phyloP scores from a whole-genome alignment of 148 eudicot species.

The Persicaria maculosa region DNA sequence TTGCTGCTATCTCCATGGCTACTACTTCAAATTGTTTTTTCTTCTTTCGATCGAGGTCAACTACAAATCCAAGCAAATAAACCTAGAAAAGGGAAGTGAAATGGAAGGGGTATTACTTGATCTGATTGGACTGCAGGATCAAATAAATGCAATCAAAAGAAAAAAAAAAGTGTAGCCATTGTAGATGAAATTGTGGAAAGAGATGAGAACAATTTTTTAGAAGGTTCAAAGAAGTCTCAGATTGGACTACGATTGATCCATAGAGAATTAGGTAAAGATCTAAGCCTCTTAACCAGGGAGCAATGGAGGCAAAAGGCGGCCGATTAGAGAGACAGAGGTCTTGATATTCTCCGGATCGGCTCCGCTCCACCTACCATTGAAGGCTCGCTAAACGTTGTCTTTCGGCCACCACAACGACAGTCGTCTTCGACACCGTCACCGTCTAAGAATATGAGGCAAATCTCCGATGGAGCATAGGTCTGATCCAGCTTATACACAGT shows the following conservation, averaged over 20 bases:
- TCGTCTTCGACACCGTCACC: neutral
- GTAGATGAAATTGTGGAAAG: no score
- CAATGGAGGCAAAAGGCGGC: slow-evolving; percentile 23
- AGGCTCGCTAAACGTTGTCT: slow-evolving; percentile 43
- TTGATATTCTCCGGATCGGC: slow-evolving; percentile 49
- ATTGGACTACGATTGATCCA: slow-evolving; percentile 51
- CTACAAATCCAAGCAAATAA: no score
- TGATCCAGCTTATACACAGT: slow-evolving; percentile 54
- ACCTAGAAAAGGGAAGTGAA: no score
- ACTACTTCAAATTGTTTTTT: no score
- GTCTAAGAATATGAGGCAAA: slow-evolving; percentile 9
- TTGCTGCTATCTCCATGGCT: no score
- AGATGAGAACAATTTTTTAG: no score
- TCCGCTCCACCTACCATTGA: slow-evolving; percentile 83
- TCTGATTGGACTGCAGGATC: no score
- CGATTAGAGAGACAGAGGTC: slow-evolving; percentile 32
- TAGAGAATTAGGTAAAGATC: slow-evolving; percentile 37
- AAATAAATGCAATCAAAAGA: no score
- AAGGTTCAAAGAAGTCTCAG: slow-evolving; percentile 17
- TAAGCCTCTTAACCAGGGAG: slow-evolving; percentile 35
- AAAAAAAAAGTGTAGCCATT: no score
- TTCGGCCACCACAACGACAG: slow-evolving; percentile 23
- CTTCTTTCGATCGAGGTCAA: no score
- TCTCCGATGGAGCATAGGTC: slow-evolving; percentile 50
- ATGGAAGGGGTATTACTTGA: no score